Evolutionary conservation across 331 rosid species (phyloP), one percentile per base, ranked within the genome.

Genomic region (Malus hybrid): DNA sequence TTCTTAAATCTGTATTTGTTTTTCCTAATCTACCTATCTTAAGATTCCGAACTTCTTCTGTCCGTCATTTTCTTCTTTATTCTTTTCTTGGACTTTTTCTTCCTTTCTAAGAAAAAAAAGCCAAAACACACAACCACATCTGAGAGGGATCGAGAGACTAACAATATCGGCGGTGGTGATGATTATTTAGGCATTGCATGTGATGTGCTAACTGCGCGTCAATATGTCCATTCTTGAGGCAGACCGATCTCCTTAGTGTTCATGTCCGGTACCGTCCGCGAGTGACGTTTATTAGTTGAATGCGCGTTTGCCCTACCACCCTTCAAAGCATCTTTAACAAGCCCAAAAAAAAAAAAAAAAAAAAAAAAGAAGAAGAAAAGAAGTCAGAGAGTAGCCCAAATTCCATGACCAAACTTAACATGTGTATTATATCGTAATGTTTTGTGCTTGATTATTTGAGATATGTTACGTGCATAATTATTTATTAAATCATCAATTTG

Each of bases 141-240:
- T 10, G 67, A 70, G 24, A 63, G 14, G 1, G 16, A 63, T 5
- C 1, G 77, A 71, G 33, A 72, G 69, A 71, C 4, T 42, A 59
- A 18, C 62, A 68, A 42, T 27, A 28, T 32, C 20, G 62, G 3
- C 6, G 24, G 66, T 4, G 67, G 24, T 22, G 24, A 34, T 56
- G 66, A 34, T n/a, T 18, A 5, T 29, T 10, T 7, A 54, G 14
- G n/a, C 65, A 29, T 19, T 31, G 32, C 46, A 54, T n/a, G 19
- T 42, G 48, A 42, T 42, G 32, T 71, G 76, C 55, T 10, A 27
- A 29, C 20, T 39, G 60, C 2, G 22, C 14, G 29, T 81, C 80
- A 92, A 70, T 92, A 92, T 0, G 93, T 88, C 97, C 97, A 93
- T 28, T 93, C 94, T 32, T 77, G 87, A 65, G 97, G 97, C 56